A percentile compares a stretch with the other conserved stretches of the same genome.
Conservation (phyloP, 176 grass and related monocot genomes). For the Thalia dealbata region DNA sequence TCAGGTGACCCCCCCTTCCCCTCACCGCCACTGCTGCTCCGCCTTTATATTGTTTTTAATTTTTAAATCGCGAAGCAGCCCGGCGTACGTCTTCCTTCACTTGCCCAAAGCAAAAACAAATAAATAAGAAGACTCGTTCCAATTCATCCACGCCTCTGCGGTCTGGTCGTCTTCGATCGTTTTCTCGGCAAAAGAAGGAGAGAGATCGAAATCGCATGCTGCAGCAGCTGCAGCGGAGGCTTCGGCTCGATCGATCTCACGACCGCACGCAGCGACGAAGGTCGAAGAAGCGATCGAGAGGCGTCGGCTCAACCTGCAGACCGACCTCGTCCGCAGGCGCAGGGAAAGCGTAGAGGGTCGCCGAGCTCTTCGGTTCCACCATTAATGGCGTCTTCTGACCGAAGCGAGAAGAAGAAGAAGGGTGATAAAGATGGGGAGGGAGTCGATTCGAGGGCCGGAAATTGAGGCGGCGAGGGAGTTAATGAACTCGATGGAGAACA, state of each 20-base stretch:
- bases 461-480: too few species aligned
- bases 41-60: too few species aligned
- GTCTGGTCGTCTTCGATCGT: background rate
- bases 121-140: too few species aligned
- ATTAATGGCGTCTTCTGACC: conserved; percentile 17
- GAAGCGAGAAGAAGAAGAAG: background rate
- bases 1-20: too few species aligned
- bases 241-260: background rate
- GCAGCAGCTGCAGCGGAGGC: background rate
- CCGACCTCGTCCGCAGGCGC: background rate
- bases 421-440: conserved; percentile 4
- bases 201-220: too few species aligned
- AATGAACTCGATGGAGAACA: conserved; percentile 29
- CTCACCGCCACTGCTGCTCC: too few species aligned
- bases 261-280: too few species aligned
- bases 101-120: too few species aligned
- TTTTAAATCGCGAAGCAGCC: too few species aligned
- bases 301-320: background rate
- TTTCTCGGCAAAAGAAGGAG: background rate
- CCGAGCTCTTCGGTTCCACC: conserved; percentile 1
- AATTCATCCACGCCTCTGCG: background rate
- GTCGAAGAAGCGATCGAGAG: background rate
- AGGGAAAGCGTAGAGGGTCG: conserved; percentile 1
- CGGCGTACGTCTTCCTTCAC: too few species aligned
- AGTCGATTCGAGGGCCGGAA: conserved; percentile 17